phyloP scores from a whole-genome alignment of 768 basidiomycete genomes.

The Termitomyces sp. region DNA sequence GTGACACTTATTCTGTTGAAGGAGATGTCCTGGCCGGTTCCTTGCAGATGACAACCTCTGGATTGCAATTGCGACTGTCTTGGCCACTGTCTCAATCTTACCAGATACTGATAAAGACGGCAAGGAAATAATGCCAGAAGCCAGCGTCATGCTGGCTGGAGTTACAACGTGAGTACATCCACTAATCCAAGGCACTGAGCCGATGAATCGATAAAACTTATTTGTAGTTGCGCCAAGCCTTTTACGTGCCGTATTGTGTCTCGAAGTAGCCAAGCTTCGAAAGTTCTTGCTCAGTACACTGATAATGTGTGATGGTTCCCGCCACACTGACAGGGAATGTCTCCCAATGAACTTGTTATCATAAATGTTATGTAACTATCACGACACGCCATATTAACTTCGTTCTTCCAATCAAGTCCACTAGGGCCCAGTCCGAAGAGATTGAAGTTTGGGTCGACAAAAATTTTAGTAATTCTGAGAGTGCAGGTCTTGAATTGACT shows the following conservation, averaged over 20 bases:
- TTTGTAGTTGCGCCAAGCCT: not conserved
- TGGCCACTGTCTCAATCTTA: constrained; percentile 29
- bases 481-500: too few relatives aligned
- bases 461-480: too few relatives aligned
- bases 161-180: not conserved
- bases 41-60: constrained; percentile 17
- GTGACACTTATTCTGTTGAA: not conserved
- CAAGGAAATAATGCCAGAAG: constrained; percentile 29
- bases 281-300: not conserved
- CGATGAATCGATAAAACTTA: not conserved
- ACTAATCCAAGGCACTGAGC: not conserved
- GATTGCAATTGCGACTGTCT: constrained; percentile 18
- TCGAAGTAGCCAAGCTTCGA: not conserved
- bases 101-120: constrained; percentile 31
- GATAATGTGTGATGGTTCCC: not conserved
- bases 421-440: too few relatives aligned
- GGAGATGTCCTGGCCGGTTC: constrained; percentile 38
- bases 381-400: too few relatives aligned
- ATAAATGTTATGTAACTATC: too few relatives aligned
- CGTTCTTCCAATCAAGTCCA: too few relatives aligned
- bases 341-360: too few relatives aligned
- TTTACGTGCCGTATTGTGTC: not conserved
- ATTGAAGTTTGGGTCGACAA: too few relatives aligned
- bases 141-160: not conserved
- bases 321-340: too few relatives aligned